phyloP scores from a whole-genome alignment of 2,329 filamentous ascomycete species.

The Leptosphaerulina australis region DNA sequence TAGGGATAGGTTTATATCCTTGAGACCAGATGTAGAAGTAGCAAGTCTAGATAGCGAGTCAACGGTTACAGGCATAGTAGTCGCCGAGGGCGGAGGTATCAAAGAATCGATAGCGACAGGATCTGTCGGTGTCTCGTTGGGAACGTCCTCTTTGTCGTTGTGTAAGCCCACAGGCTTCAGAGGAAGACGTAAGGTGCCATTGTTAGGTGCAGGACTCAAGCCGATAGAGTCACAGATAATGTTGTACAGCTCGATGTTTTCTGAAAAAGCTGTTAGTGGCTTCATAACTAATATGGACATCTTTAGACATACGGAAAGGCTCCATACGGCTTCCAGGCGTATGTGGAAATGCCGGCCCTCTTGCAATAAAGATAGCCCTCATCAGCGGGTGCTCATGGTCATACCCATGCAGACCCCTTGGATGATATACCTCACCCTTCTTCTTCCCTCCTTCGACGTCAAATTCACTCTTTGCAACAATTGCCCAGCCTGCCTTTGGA shows the following conservation, averaged over 20 bases:
- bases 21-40: constrained; percentile 31
- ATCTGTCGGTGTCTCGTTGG: constrained; percentile 60
- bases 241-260: constrained; percentile 96
- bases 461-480: constrained; percentile 81
- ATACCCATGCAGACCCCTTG: constrained; percentile 88
- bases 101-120: constrained; percentile 45
- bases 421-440: constrained; percentile 73
- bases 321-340: constrained; percentile 78
- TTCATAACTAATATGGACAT: neutral
- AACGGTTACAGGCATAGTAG: constrained; percentile 24
- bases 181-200: constrained; percentile 81
- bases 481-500: constrained; percentile 89
- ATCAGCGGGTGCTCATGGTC: constrained; percentile 94
- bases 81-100: constrained; percentile 15
- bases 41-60: constrained; percentile 31
- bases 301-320: constrained; percentile 74
- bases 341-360: constrained; percentile 91
- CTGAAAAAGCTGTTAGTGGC: constrained; percentile 53
- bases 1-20: constrained; percentile 18
- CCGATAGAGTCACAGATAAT: constrained; percentile 88
- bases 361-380: constrained; percentile 92
- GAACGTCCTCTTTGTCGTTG: constrained; percentile 53
- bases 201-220: constrained; percentile 76
- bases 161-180: constrained; percentile 69
- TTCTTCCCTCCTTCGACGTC: constrained; percentile 70